Percentiles rank a stretch among this genome's conserved stretches.
phyloP scores from a whole-genome alignment of 306 rosid species.

The Senna siamea region DNA sequence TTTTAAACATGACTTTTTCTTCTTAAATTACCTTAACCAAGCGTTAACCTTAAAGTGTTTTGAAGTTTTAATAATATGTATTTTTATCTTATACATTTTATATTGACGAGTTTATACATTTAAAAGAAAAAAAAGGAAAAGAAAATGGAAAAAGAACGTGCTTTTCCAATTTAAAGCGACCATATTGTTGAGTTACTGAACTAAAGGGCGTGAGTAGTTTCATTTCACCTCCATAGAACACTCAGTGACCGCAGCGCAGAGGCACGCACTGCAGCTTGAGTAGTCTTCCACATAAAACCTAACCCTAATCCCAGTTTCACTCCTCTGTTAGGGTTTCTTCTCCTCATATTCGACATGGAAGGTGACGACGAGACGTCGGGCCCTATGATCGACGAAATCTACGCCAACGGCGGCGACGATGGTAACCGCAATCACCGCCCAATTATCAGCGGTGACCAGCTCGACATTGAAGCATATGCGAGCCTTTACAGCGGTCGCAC shows the following conservation, averaged over 20 bases:
- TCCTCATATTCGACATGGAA: conserved; percentile 52
- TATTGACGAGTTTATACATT: no score
- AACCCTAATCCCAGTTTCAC: conserved; percentile 39
- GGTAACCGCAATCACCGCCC: conserved; percentile 62
- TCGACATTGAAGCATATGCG: conserved; percentile 91
- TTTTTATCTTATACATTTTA: no score
- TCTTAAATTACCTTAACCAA: no score
- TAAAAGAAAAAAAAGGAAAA: no score
- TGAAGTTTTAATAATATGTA: no score
- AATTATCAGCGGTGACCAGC: conserved; percentile 89
- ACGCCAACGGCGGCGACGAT: conserved; percentile 71
- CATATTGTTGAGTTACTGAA: no score
- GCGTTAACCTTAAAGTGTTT: no score
- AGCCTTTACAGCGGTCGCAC: conserved; percentile 85
- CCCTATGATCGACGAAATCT: conserved; percentile 82
- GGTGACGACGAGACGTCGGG: conserved; percentile 72
- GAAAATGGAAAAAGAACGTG: no score
- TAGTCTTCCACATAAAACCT: conserved; percentile 29
- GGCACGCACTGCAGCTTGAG: conserved; percentile 3
- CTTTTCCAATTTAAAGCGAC: no score
- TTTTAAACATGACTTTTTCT: no score
- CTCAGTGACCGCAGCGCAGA: not conserved
- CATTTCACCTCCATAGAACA: not conserved
- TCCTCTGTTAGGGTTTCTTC: not conserved
- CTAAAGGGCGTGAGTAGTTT: no score